Base-by-base conservation (phyloP, 2,329 filamentous ascomycete genomes). In the Fusarium pseudograminearum region DNA sequence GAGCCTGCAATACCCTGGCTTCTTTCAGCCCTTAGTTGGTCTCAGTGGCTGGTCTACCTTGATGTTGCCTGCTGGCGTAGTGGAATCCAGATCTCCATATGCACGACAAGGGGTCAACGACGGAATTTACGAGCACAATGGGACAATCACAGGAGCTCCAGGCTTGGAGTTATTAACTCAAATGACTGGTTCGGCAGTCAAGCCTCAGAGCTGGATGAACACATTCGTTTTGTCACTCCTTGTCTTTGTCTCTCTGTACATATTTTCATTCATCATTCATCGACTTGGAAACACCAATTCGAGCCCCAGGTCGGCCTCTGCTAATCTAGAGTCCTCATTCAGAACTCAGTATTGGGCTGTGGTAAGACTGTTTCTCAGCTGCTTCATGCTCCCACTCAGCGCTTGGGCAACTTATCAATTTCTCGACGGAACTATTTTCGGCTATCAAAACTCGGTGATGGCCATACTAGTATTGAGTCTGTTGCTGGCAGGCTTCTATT, bases 331-430 rank as follows among this genome's bases (percentile, higher is more conserved):
- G 9, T 22, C 46, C 12, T 83, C 85, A 58, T 85, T 85, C 20
- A 70, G 54, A 36, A 85, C 47, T 40, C 61, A 9, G 7, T 64
- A 31, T 9, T 71, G 87, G 71, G 86, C 86, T 67, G 78, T 88
- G 31, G 81, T 93, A 62, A 87, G 91, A 42, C 84, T 93, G 61
- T 85, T 92, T 18, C 91, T 92, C 81, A 93, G 91, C 77, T 94
- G 89, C 79, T 91, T 94, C 73, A 83, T 93, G 52, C 79, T 94
- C 7, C 92, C 92, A 0, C 84, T 93, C 42, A 85, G 93, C 18
- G 85, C 91, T 0, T 79, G 93, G 48, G 92, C 91, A 10, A 86
- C 92, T 69, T 94, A 92, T 74, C 91, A 94, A 75, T 82, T 94
- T 47, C 57, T 62, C 1, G 55, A 72, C 7, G 72, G 65, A 3